Evolutionary conservation across 345 rosid species (phyloP).

Genomic region (Hevea brasiliensis): DNA sequence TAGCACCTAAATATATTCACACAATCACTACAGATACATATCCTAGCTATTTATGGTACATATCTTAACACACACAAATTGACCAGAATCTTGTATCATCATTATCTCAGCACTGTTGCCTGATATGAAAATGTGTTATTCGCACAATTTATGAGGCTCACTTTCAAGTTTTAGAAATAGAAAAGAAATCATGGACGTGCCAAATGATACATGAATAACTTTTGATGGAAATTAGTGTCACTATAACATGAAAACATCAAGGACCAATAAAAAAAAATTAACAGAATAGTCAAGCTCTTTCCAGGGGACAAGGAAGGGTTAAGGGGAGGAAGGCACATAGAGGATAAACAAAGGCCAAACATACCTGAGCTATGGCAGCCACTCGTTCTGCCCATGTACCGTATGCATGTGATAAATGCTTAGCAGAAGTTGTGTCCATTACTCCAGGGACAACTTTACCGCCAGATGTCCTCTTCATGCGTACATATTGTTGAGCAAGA

Average conservation of each 20-base stretch:
- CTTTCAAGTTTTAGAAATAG: background rate
- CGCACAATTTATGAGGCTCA: slow-evolving; percentile 1
- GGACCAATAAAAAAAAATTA: background rate
- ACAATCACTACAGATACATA: too few species aligned
- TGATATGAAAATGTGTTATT: background rate
- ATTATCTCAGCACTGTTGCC: background rate
- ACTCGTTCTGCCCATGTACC: slow-evolving; percentile 81
- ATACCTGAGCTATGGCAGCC: slow-evolving; percentile 90
- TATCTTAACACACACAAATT: too few species aligned
- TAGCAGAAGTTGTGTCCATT: slow-evolving; percentile 87
- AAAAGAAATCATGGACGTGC: background rate
- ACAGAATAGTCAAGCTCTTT: background rate
- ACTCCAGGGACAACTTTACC: slow-evolving; percentile 80
- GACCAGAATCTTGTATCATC: background rate
- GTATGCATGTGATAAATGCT: slow-evolving; percentile 92
- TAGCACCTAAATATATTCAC: too few species aligned
- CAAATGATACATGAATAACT: background rate
- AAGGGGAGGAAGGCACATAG: background rate
- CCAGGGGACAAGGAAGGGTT: background rate
- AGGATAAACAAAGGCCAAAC: slow-evolving; percentile 16
- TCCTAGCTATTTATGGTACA: too few species aligned
- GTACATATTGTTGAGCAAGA: slow-evolving; percentile 85
- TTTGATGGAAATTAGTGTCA: too few species aligned
- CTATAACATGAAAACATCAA: background rate
- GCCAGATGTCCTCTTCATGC: slow-evolving; percentile 76